Base-by-base conservation (phyloP, 2,329 filamentous ascomycete species). In the Conoideocrella luteorostrata region DNA sequence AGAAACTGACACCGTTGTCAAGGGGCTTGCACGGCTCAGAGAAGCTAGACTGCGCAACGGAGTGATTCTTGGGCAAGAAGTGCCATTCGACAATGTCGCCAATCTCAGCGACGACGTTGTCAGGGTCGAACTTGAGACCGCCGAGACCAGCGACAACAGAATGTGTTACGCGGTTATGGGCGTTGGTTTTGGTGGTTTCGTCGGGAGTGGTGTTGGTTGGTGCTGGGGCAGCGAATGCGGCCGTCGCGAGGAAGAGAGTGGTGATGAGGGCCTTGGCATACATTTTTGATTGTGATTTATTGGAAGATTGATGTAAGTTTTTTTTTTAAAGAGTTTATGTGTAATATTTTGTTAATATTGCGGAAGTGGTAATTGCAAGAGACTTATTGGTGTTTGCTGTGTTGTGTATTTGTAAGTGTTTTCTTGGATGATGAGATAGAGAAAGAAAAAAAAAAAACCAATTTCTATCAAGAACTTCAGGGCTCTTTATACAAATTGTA, bases 51-150 rank as follows among this genome's bases (percentile, higher is more conserved):
- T 70, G 60, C 2, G 53, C 65, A 33, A 78, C 62, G 15, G 67
- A 68, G 66, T 78, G 75, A 61, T 72, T 75, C 46, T 51, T 55
- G 7, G 74, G 68, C 49, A 68, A 69, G 65, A 72, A 79, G 54
- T 74, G 70, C 64, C 71, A 80, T 61, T 78, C 73, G 45, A 80
- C 56, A 4, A 72, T 50, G 47, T 76, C 72, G 46, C 74, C 75
- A 7, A 68, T 45, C 10, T 62, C 57, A 15, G 75, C 76, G 3
- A 65, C 66, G 32, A 77, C 61, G 49, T 67, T 70, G 48, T 70
- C 63, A 2, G 77, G 77, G 39, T 68, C 64, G 58, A 78, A 80
- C 39, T 55, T 56, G 24, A 78, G 65, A 35, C 67, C 67, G 21
- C 59, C 63, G 4, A 61, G 64, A 45, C 70, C 70, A 41, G 66